phyloP scores from a whole-genome alignment of 2,329 filamentous ascomycete genomes.

The Pyricularia sp. region DNA sequence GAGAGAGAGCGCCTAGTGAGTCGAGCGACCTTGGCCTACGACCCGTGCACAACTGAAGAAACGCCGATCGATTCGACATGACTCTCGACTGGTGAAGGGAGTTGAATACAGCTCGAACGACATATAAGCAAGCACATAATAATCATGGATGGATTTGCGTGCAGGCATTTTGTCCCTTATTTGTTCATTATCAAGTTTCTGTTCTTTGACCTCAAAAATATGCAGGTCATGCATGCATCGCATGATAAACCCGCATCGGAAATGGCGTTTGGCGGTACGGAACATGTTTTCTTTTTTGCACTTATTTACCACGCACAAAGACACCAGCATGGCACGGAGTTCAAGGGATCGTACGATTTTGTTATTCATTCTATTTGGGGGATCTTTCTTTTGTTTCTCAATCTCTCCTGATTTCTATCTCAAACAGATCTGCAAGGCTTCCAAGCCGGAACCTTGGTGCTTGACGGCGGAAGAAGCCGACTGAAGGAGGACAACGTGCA shows the following conservation, averaged over 20 bases:
- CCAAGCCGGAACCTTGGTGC: neutral
- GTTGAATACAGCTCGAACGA: neutral
- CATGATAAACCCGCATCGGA: neutral
- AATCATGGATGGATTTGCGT: neutral
- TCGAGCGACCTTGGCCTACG: neutral
- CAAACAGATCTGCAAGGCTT: neutral
- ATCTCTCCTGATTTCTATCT: neutral
- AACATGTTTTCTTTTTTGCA: neutral
- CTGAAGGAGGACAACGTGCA: neutral
- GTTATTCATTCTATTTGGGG: neutral
- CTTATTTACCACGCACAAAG: neutral
- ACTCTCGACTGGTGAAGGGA: neutral
- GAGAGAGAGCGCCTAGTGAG: constrained; percentile 3
- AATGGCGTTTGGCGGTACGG: neutral
- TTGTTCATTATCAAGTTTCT: neutral
- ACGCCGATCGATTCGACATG: neutral
- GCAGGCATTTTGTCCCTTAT: neutral
- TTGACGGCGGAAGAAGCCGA: neutral
- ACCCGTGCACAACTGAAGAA: neutral
- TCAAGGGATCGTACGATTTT: neutral
- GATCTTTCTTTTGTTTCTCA: neutral
- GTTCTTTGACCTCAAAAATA: neutral
- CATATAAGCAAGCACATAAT: neutral
- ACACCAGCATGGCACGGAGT: neutral
- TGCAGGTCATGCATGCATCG: neutral